Evolutionary conservation across 2,329 filamentous ascomycete genomes (phyloP), one percentile per base, ranked within the genome.

Genomic region (Aspergillus sp.): DNA sequence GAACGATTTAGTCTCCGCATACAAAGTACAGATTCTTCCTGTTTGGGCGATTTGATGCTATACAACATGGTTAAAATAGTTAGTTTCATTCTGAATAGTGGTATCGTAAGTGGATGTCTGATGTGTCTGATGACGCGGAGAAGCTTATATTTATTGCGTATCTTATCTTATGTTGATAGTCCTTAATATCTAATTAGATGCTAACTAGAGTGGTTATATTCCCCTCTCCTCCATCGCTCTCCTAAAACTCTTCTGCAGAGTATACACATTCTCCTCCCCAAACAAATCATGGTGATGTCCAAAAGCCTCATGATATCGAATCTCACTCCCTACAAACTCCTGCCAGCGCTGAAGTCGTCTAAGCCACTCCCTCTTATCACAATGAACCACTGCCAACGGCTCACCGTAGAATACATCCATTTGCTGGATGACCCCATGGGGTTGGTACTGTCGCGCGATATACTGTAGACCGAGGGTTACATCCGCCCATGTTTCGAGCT

Each of bases 371-470:
- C 38, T 33, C 19, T 31, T 37, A 7, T 7, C 11, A 1, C 31
- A 26, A 5, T 61, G 60, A 4, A 56, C 60, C 1, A 47, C 49
- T 29, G 49, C 58, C 2, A 67, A 50, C 9, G 71, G 70, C 5
- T 53, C 49, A 2, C 64, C 65, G 30, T 66, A 61, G 45, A 76
- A 74, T 1, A 74, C 58, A 51, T 76, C 72, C 37, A 75, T 65
- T 2, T 30, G 10, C 0, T 45, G 42, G 0, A 74, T 64, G 1
- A 26, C 43, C 0, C 71, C 70, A 0, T 12, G n/a, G 1, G 72
- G 72, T 38, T 75, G 67, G 48, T 75, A 76, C 11, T 74, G 62
- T 0, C 51, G 42, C 3, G 65, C 67, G 35, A 71, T 65, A 36
- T 52, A 57, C 47, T 70, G 67, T 37, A 73, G 42, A 0, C 51